A percentile compares a stretch with the other conserved stretches of the same genome.
phyloP scores from a whole-genome alignment of 177 flowering plant genomes.

The Vitis hybrid region DNA sequence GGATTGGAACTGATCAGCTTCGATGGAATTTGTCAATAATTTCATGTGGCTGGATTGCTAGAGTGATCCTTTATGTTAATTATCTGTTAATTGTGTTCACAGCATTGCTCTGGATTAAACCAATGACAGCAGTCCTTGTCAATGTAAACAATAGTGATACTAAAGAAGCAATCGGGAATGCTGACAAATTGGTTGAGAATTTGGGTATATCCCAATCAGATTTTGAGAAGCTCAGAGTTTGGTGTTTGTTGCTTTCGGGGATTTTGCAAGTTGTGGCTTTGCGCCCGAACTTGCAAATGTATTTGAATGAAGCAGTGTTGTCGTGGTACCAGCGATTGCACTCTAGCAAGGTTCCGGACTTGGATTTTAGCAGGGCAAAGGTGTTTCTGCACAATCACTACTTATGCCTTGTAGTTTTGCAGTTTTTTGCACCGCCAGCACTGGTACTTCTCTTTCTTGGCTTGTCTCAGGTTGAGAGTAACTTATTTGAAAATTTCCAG shows the following conservation, averaged over 20 bases:
- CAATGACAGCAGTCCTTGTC: conserved; percentile 52
- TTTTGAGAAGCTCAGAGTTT: conserved; percentile 54
- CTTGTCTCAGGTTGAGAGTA: conserved; percentile 56
- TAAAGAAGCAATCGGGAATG: conserved; percentile 19
- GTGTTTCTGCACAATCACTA: conserved; percentile 91
- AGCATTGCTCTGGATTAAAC: conserved; percentile 80
- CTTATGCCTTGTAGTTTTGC: conserved; percentile 66
- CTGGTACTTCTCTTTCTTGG: conserved; percentile 72
- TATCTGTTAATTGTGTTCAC: conserved; percentile 39
- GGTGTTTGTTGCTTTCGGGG: conserved; percentile 63
- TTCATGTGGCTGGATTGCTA: conserved; percentile 63
- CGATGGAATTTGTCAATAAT: conserved; percentile 65
- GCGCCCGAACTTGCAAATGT: conserved; percentile 81
- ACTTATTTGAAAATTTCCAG: conserved; percentile 30
- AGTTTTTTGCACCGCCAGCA: conserved; percentile 66
- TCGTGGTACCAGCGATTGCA: conserved; percentile 97
- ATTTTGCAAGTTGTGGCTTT: conserved; percentile 56
- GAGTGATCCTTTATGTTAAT: conserved; percentile 56
- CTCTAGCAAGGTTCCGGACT: conserved; percentile 86
- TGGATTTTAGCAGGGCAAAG: conserved; percentile 92
- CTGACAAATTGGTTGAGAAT: conserved; percentile 49
- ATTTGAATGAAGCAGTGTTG: conserved; percentile 82
- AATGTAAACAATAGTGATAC: conserved; percentile 27
- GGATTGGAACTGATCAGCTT: conserved; percentile 95
- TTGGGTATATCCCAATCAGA: conserved; percentile 54